These are phyloP conservation scores for Debaryomyces castellii DNA, from an alignment of 805 yeast species.

Conservation along the genomic window DNA sequence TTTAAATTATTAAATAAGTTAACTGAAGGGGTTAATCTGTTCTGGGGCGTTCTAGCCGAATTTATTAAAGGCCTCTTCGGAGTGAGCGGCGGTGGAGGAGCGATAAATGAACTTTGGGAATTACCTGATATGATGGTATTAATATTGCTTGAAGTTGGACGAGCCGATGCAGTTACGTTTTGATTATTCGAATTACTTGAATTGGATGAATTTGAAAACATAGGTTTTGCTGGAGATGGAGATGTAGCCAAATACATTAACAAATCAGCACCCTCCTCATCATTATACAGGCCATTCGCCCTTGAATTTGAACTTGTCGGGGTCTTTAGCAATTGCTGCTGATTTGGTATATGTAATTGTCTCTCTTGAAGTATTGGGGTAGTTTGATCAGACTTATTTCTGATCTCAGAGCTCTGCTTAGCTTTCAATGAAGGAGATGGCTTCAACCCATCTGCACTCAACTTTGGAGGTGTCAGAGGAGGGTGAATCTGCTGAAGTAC, in stretches of 20 bases:
- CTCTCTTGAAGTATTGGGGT: slow-evolving; percentile 29
- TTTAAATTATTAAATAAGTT: slow-evolving; percentile 24
- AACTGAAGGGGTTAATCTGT: slow-evolving; percentile 40
- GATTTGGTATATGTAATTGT: slow-evolving; percentile 14
- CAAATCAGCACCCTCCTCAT: slow-evolving; percentile 76
- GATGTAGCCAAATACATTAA: slow-evolving; percentile 81
- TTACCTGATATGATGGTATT: slow-evolving; percentile 10
- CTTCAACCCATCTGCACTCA: slow-evolving; percentile 15
- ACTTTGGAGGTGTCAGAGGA: slow-evolving; percentile 27
- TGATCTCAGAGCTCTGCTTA: not conserved
- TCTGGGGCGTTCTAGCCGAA: slow-evolving; percentile 38
- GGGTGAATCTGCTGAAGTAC: slow-evolving; percentile 29
- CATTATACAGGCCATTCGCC: slow-evolving; percentile 25
- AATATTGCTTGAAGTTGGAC: slow-evolving; percentile 29
- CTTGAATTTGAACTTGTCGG: slow-evolving; percentile 32
- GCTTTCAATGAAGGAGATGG: slow-evolving; percentile 29
- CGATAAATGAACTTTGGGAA: slow-evolving; percentile 25
- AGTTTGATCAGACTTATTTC: slow-evolving; percentile 14
- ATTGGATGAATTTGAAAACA: slow-evolving; percentile 32
- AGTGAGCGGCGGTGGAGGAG: slow-evolving; percentile 44
- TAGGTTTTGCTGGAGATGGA: slow-evolving; percentile 62
- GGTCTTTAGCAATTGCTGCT: slow-evolving; percentile 24
- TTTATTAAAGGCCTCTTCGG: slow-evolving; percentile 35
- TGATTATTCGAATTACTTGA: slow-evolving; percentile 5
- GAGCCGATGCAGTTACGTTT: slow-evolving; percentile 9